These are phyloP conservation scores for Rostrohypoxylon terebratum DNA, from an alignment of 495 filamentous ascomycete genomes.

Conservation along the genomic window DNA sequence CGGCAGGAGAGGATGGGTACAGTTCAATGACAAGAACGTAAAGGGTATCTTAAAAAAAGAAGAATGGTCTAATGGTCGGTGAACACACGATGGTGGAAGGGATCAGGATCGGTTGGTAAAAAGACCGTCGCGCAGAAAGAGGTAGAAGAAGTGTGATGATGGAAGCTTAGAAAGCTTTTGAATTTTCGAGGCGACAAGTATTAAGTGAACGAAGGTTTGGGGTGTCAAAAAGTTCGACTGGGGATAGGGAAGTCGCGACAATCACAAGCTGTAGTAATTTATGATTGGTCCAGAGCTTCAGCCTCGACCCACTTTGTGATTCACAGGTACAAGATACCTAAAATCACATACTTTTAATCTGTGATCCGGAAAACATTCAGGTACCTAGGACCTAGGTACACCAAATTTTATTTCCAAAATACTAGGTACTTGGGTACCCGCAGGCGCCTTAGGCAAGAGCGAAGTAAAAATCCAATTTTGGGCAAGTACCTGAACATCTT, in stretches of 20 bases:
- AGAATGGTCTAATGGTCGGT: conserved; percentile 14
- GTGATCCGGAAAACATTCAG: neutral
- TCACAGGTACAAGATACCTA: conserved; percentile 28
- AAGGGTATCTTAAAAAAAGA: conserved; percentile 44
- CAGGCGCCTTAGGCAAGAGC: neutral
- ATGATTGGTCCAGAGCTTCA: conserved; percentile 33
- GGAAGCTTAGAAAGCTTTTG: conserved; percentile 32
- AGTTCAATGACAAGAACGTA: conserved; percentile 22
- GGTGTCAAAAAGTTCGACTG: conserved; percentile 40
- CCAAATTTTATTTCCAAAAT: neutral
- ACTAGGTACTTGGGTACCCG: neutral
- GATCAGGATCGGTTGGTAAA: neutral
- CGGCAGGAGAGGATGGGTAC: conserved; percentile 16
- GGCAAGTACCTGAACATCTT: neutral
- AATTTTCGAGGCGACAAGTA: conserved; percentile 32
- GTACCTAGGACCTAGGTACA: conserved; percentile 9
- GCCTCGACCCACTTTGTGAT: conserved; percentile 35
- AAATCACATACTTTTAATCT: neutral
- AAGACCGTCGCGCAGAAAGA: conserved; percentile 16
- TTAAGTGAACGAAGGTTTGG: conserved; percentile 39
- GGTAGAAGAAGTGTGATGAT: neutral
- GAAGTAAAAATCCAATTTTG: neutral
- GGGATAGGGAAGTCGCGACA: conserved; percentile 41
- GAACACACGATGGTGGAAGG: neutral
- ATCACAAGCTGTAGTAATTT: conserved; percentile 26